Base-by-base conservation (phyloP, 345 rosid species). In the Diplotaxis tenuifolia region DNA sequence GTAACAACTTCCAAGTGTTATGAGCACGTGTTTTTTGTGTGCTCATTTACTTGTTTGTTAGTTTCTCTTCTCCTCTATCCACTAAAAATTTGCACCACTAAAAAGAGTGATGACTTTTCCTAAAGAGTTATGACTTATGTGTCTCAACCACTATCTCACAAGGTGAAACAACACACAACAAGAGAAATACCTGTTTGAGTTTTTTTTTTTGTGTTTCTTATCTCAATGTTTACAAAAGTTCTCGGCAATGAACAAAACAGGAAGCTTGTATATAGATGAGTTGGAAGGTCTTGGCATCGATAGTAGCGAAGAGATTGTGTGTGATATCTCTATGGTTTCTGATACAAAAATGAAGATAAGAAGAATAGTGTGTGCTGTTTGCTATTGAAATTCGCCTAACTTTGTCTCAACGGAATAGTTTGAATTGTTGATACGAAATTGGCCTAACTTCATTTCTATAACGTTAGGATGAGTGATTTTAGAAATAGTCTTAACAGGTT, bases 261-360 rank as follows among this genome's bases (percentile, higher is more conserved):
- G 95, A 18, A 83, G n/a, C 84, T 75, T 90, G 38, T 98, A 88
- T 54, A 80, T 92, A 40, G 97, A 92, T 4, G 99, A 95, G 70
- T 90, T 91, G 0, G 98, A 76, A 49, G 80, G 91, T 66, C 91
- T 92, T 19, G 99, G 90, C 71, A 83, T 90, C 0, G 99, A 95
- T 36, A 95, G 97, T 82, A 92, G 99, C 9, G 99, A 96, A 45
- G 99, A 95, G 79, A 82, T 95, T 54, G 87, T 95, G 31, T 90
- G 92, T 68, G 99, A n/a, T n/a, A 38, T 68, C 62, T 1, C 19
- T 34, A 70, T 56, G 54, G 71, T 56, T 70, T 21, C 19, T 70
- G 22, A 8, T n/a, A 9, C 55, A 34, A 25, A 60, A 27, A n/a
- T 72, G 76, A 25, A 50, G 14, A 36, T 7, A 59, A 52, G 55